Evolutionary conservation across 2,329 filamentous ascomycete genomes (phyloP), one percentile per base, ranked within the genome.

Genomic region (Microthyrium microscopicum): DNA sequence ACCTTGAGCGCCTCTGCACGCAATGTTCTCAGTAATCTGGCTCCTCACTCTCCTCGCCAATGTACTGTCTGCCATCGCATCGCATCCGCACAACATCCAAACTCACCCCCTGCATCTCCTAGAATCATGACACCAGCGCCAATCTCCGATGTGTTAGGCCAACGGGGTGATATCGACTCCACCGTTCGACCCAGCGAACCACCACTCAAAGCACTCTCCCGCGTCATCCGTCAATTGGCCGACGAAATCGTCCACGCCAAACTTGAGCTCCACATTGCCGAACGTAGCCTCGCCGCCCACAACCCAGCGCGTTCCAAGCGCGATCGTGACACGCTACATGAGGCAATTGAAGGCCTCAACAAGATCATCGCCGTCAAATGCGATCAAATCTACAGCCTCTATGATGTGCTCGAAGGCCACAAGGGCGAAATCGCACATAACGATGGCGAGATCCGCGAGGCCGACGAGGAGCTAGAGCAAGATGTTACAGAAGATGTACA

Each of bases 321-420:
- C 21, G 69, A 74, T 44, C 69, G 80, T 39, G 67, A 73, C 39
- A 55, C 58, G 4, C 53, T 84, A 34, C 66, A 69, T 19, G 61
- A 60, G 19, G 67, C 66, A 36, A 75, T 87, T 22, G 64, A 73
- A 39, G 59, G 58, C 16, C 47, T 83, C 15, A 58, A 77, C 26
- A 64, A 64, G 39, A 64, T 68, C 33, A 68, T 83, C 17, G 77
- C 84, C 46, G 64, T 68, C 46, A 83, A 85, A 54, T 72, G 73
- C 18, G 76, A 80, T 40, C 78, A 85, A 52, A 74, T 92, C 26
- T 91, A 92, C 55, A 68, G 71, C 26, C 61, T 92, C 11, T 81
- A 85, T 44, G 83, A 92, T 50, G 81, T 89, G 1, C 62, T 89
- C 1, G 81, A 87, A 53, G 80, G 77, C 5, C 79, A 85, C 50